Evolutionary conservation across 768 basidiomycete species (phyloP), one percentile per base, ranked within the genome.

Genomic region (Leccinum arenicola): DNA sequence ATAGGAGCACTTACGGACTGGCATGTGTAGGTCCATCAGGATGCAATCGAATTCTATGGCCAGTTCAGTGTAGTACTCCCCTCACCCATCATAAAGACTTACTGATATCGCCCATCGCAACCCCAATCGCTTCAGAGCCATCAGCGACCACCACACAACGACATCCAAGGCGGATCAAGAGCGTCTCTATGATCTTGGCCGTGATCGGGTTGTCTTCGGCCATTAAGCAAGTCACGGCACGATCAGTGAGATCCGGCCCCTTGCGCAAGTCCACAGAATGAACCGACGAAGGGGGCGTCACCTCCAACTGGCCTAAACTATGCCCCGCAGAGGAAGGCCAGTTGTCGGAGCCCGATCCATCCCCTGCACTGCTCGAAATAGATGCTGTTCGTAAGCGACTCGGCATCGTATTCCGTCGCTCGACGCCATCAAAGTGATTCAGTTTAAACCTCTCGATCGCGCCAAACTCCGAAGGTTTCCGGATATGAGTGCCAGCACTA

Each of bases 171-270:
- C 95, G 87, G 61, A 93, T 90, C 50, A 99, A 83, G 49, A 98
- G 75, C 2, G 95, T 98, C 74, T 98, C 95, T 52, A 98, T 88
- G 52, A 99, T 98, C 78, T 98, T 98, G 35, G 92, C 91, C 0
- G 95, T 96, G 63, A 98, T 98, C 2, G 97, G 97, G 68, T 99
- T 98, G 67, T 98, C 95, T 73, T 98, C 97, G 1, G 96, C 97
- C 36, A 99, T 81, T 27, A 99, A 73, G 68, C 93, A 95, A 43
- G 95, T 97, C 55, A 98, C 88, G n/a, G 89, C 87, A 43, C 93
- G 85, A 70, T 95, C 94, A 58, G 74, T 82, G n/a, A 83, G 86
- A 70, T 93, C 91, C 4, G 87, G 86, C 1, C 82, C 86, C 74
- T 85, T 85, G 71, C 84, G 83, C 71, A 92, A 71, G 67, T 93